Evolutionary conservation across 768 basidiomycete species (phyloP).

Genomic region (Lentinula sp.): DNA sequence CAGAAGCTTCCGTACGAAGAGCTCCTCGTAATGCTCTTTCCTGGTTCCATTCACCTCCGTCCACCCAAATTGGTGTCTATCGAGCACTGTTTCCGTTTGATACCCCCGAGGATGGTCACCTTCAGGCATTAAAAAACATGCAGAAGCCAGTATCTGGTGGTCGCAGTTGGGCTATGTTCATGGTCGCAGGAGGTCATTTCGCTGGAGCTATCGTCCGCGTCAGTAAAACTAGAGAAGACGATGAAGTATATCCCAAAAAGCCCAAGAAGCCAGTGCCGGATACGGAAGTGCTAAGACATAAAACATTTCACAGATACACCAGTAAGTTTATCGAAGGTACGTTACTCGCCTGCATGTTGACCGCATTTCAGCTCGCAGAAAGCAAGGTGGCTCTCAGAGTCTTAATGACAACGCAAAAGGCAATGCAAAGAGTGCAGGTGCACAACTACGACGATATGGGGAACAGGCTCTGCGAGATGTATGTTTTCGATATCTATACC

Average conservation of each 20-base stretch:
- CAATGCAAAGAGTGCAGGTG: constrained; percentile 90
- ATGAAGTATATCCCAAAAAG: constrained; percentile 37
- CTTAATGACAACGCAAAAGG: constrained; percentile 91
- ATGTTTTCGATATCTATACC: background rate
- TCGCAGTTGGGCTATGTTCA: constrained; percentile 88
- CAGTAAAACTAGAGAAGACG: constrained; percentile 44
- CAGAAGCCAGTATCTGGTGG: constrained; percentile 50
- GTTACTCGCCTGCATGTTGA: constrained; percentile 5
- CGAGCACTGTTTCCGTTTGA: constrained; percentile 62
- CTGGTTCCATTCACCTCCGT: constrained; percentile 88
- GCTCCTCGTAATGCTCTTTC: constrained; percentile 60
- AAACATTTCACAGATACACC: constrained; percentile 98
- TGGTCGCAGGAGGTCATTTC: constrained; percentile 98
- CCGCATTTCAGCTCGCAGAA: constrained; percentile 71
- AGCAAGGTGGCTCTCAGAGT: constrained; percentile 95
- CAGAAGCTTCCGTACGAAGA: constrained; percentile 23
- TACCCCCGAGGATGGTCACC: constrained; percentile 37
- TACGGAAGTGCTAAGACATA: constrained; percentile 78
- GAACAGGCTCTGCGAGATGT: constrained; percentile 91
- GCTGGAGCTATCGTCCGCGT: constrained; percentile 86
- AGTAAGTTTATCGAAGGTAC: constrained; percentile 47
- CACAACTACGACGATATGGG: constrained; percentile 88
- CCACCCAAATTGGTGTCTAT: constrained; percentile 89
- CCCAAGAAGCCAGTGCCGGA: constrained; percentile 66
- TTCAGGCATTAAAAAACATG: constrained; percentile 59